Conservation (phyloP, 768 basidiomycete genomes). For the Atractiella rhizophila region DNA sequence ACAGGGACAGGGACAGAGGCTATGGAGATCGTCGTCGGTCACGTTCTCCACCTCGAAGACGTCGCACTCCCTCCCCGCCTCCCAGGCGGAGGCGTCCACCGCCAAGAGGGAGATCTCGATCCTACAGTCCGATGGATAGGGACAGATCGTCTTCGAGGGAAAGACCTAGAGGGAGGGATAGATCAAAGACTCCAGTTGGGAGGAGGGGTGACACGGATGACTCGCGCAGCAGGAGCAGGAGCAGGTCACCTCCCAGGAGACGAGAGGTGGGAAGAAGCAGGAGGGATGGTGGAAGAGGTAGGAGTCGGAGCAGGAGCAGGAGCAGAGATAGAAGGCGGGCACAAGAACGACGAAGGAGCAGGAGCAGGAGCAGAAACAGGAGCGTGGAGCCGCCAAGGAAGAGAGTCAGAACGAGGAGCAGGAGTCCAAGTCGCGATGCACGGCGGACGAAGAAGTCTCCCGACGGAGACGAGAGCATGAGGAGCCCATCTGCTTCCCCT, state of each 20-base stretch:
- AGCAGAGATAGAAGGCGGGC: background rate
- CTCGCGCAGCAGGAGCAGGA: background rate
- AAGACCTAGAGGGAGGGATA: too few relatives aligned
- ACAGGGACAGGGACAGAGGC: background rate
- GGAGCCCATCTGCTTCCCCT: too few relatives aligned
- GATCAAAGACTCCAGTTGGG: too few relatives aligned
- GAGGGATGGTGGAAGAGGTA: background rate
- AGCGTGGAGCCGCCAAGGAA: background rate
- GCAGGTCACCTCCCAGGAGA: background rate
- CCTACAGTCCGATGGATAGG: background rate
- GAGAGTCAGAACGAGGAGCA: background rate
- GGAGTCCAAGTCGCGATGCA: too few relatives aligned
- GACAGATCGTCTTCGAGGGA: too few relatives aligned
- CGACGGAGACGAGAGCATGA: too few relatives aligned
- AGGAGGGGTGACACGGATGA: background rate
- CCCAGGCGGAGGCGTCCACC: background rate
- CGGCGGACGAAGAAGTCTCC: too few relatives aligned
- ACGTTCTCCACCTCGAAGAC: background rate
- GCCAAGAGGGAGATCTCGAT: background rate
- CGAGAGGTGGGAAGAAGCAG: background rate
- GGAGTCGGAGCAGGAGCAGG: background rate
- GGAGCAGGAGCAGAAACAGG: background rate
- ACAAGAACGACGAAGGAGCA: background rate
- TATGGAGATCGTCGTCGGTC: conserved; percentile 3
- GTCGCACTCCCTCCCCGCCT: background rate